Evolutionary conservation across 805 yeast genomes (phyloP), one percentile per base, ranked within the genome.

Genomic region (Scheffersomyces stipitis): DNA sequence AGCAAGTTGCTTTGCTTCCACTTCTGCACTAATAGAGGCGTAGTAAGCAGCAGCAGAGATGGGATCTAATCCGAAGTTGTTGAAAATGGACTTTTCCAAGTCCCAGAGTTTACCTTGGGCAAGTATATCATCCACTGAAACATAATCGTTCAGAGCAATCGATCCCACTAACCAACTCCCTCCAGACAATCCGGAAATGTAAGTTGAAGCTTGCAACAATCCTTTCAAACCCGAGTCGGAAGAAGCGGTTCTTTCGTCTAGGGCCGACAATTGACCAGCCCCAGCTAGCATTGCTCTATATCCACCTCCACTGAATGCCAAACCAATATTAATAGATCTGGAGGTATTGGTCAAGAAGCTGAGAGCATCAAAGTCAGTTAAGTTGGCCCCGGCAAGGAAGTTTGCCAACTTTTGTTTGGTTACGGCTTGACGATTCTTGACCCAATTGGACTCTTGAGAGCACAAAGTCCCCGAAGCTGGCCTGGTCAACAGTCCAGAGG

Each of bases 181-280:
- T 3, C 74, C 73, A 4, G 69, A 62, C n/a, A 69, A 51, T 0
- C 72, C 73, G 1, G 62, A 48, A 9, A 68, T 36, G 40, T 69
- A 69, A 7, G 65, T 60, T 3, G 70, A 45, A 6, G 69, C 54
- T 43, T 69, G 73, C 15, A 68, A 50, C 14, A 69, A 34, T 5
- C 47, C 44, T 26, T 37, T 37, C 26, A 43, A 33, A 5, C 37
- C 40, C 4, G 16, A 10, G 23, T 37, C 49, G 3, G 78, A 67
- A 16, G 82, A 72, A 34, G 71, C 72, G 6, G 91, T 81, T 45
- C 95, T 68, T 51, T 77, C 76, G 56, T 88, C 96, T 40, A 85
- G 62, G 1, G 93, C 96, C 1, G 90, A 67, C 14, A 88, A 61
- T 56, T 81, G 78, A 20, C 96, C 96, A n/a, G 95, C 96, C 2